Conservation (phyloP, 2,329 filamentous ascomycete species). For the Penicillium sp. region DNA sequence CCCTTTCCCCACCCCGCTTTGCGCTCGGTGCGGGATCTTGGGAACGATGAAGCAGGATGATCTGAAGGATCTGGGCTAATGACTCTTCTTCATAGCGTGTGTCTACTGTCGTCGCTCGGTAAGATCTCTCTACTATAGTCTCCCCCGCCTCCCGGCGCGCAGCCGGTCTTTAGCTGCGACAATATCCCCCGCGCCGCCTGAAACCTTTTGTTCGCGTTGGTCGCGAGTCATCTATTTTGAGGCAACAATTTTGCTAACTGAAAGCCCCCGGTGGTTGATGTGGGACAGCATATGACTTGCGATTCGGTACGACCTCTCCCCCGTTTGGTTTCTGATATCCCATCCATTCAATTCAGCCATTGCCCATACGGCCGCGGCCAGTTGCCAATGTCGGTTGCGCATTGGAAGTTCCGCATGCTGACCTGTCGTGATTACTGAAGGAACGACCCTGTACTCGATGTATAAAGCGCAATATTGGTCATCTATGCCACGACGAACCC, state of each 20-base stretch:
- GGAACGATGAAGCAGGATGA: constrained; percentile 2
- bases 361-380: constrained; percentile 27
- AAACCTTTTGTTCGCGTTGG: neutral
- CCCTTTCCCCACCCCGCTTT: constrained; percentile 8
- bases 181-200: neutral
- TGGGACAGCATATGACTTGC: constrained; percentile 84
- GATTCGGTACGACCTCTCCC: constrained; percentile 70
- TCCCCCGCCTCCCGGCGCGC: constrained; percentile 9
- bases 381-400: constrained; percentile 16
- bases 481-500: constrained; percentile 97
- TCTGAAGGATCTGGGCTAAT: constrained; percentile 29
- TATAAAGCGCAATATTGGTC: constrained; percentile 97
- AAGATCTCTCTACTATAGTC: constrained; percentile 54
- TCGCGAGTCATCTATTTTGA: constrained; percentile 10
- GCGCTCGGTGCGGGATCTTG: neutral
- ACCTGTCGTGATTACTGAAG: constrained; percentile 51
- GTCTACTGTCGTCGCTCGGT: constrained; percentile 90
- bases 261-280: constrained; percentile 42
- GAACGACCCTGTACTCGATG: constrained; percentile 96
- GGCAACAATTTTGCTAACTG: constrained; percentile 50
- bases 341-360: constrained; percentile 26
- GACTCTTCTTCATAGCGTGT: constrained; percentile 67
- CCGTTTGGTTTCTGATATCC: constrained; percentile 5
- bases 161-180: constrained; percentile 27
- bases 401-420: constrained; percentile 17